Base-by-base conservation (phyloP, 2,329 filamentous ascomycete genomes). In the Trichophyton rubrum region DNA sequence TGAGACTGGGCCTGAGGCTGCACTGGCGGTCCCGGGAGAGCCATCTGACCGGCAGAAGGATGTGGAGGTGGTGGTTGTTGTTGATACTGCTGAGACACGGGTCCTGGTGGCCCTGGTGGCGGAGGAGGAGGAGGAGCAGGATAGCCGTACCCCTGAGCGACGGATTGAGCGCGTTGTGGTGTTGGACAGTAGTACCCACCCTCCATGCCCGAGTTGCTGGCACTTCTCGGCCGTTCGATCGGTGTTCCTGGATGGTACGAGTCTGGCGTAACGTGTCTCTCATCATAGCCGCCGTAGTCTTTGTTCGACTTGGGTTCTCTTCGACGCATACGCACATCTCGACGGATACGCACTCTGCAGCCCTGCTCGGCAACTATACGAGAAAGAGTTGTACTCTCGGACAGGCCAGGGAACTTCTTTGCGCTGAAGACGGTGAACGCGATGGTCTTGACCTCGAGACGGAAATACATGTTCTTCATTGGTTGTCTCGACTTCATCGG, bases 351-450 rank as follows among this genome's bases (percentile, higher is more conserved):
- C 30, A 99, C 93, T 66, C 92, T 89, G 73, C 93, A 97, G 62
- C 93, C 93, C 75, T 99, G 93, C 73, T 99, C 92, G 17, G 92
- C 91, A 49, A 99, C 90, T 40, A 89, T 87, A 64, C 91, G 87
- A 75, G 91, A 96, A 57, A 97, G 79, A 11, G 82, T 79, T 0
- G 93, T 99, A 76, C 90, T 96, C 73, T 93, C 89, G 51, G 88
- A 87, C 62, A 97, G 78, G 17, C 92, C 93, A 15, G 93, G 93
- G 77, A 99, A 99, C 78, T 96, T 97, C 85, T 97, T 99, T 58
- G 93, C 93, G 68, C 91, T 96, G 78, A 82, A 97, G 47, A 97
- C 93, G 56, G 84, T 85, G 73, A 99, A 97, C 0, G 89, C 85
- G 11, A 81, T 77, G 0, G 93, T 95, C 78, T 92, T 90, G 68